Conservation (phyloP, 345 rosid genomes). For the Odontarrhena argentea region DNA sequence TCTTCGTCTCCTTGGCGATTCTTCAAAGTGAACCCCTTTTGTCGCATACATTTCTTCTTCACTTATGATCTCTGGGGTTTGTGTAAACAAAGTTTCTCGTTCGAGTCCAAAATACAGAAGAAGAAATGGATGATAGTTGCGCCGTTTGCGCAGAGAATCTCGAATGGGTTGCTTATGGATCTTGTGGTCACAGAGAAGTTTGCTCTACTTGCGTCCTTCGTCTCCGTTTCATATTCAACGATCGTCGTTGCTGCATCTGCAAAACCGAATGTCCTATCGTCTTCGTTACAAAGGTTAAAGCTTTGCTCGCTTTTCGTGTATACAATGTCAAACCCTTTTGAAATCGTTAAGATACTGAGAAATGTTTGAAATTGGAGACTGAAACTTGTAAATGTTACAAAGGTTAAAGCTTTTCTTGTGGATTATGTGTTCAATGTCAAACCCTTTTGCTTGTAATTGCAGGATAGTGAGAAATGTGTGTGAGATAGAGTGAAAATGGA, state of each 20-base stretch:
- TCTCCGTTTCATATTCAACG: conserved; percentile 86
- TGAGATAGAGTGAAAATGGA: not conserved
- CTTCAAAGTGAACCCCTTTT: not conserved
- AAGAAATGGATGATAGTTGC: conserved; percentile 77
- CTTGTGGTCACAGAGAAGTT: conserved; percentile 86
- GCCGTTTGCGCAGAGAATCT: conserved; percentile 91
- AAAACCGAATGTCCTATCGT: conserved; percentile 61
- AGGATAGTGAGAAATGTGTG: not conserved
- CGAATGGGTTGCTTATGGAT: conserved; percentile 92
- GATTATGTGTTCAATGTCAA: not conserved
- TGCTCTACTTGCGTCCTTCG: conserved; percentile 94
- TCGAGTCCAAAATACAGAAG: not conserved
- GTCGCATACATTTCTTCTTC: not conserved
- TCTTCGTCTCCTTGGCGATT: no score
- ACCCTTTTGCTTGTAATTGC: not conserved
- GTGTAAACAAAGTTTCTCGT: conserved; percentile 19
- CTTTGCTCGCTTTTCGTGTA: conserved; percentile 1
- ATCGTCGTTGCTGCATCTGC: conserved; percentile 88
- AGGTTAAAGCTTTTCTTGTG: conserved; percentile 50
- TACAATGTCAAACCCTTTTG: not conserved
- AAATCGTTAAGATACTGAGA: conserved; percentile 62
- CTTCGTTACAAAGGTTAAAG: conserved; percentile 78
- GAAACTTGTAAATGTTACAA: conserved; percentile 41
- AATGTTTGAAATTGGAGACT: not conserved
- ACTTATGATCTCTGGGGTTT: not conserved